These are phyloP conservation scores for Hypsizygus marmoreus DNA, from an alignment of 768 basidiomycete species.

Conservation along the genomic window DNA sequence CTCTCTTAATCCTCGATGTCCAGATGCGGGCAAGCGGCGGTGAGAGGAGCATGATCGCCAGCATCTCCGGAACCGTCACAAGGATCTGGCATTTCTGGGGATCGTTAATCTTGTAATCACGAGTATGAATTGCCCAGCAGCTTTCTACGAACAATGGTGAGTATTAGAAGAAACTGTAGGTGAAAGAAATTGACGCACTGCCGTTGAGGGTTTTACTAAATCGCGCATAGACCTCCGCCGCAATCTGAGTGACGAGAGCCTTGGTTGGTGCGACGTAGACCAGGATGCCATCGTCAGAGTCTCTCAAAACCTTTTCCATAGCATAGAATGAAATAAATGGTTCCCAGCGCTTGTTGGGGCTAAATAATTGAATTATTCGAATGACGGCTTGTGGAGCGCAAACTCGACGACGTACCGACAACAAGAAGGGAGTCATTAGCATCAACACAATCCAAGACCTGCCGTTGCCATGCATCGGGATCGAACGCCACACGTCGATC, in stretches of 20 bases:
- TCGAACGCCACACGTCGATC: slow-evolving; percentile 63
- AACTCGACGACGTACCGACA: slow-evolving; percentile 48
- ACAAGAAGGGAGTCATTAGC: slow-evolving; percentile 60
- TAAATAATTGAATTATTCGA: slow-evolving; percentile 25
- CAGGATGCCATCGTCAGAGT: slow-evolving; percentile 65
- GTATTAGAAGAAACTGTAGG: not conserved
- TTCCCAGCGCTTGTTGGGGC: slow-evolving; percentile 73
- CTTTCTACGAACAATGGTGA: slow-evolving; percentile 38
- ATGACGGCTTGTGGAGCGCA: too few species aligned
- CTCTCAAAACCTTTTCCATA: slow-evolving; percentile 67
- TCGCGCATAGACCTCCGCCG: slow-evolving; percentile 73
- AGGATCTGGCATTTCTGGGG: slow-evolving; percentile 71
- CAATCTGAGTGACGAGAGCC: slow-evolving; percentile 70
- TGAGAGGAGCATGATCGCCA: slow-evolving; percentile 69
- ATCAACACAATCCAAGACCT: slow-evolving; percentile 68
- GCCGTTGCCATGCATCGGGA: slow-evolving; percentile 72
- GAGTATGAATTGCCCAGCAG: slow-evolving; percentile 67
- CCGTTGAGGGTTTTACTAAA: slow-evolving; percentile 54
- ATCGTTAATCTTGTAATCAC: slow-evolving; percentile 64
- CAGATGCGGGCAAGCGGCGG: slow-evolving; percentile 62
- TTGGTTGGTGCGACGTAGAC: slow-evolving; percentile 80
- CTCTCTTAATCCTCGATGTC: slow-evolving; percentile 66
- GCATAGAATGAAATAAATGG: slow-evolving; percentile 80
- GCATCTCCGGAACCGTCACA: slow-evolving; percentile 72
- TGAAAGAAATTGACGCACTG: slow-evolving; percentile 32